phyloP scores from a whole-genome alignment of 1,284 basidiomycete genomes.

The Ustilago shanxiensis region DNA sequence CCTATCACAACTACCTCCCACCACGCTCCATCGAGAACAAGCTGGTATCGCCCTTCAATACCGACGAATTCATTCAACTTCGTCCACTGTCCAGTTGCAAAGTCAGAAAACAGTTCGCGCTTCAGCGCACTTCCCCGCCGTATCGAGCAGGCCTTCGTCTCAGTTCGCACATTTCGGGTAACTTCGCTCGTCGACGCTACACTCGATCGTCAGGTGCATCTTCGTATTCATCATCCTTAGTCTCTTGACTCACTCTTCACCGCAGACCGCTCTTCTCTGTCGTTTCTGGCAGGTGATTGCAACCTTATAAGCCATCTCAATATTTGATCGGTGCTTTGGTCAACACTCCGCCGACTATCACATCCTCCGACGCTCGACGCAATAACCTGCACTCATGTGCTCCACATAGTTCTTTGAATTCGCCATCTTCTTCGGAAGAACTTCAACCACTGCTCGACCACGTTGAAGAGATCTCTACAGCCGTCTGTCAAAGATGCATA shows the following conservation, averaged over 20 bases:
- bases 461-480: neutral
- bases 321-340: neutral
- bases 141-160: no score
- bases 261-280: neutral
- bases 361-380: neutral
- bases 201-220: neutral
- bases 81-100: neutral
- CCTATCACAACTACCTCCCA: neutral
- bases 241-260: neutral
- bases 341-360: neutral
- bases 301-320: neutral
- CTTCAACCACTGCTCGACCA: slow-evolving; percentile 6
- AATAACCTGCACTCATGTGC: slow-evolving; percentile 26
- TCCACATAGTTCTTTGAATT: slow-evolving; percentile 10
- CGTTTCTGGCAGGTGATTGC: neutral
- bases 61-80: neutral
- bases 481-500: slow-evolving; percentile 29
- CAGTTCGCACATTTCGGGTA: no score
- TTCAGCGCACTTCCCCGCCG: no score
- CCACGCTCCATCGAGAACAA: neutral
- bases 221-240: neutral
- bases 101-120: no score
- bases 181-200: neutral
- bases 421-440: slow-evolving; percentile 19
- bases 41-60: no score